Evolutionary conservation across 2,329 filamentous ascomycete species (phyloP).

Genomic region (Blastomyces silverae): DNA sequence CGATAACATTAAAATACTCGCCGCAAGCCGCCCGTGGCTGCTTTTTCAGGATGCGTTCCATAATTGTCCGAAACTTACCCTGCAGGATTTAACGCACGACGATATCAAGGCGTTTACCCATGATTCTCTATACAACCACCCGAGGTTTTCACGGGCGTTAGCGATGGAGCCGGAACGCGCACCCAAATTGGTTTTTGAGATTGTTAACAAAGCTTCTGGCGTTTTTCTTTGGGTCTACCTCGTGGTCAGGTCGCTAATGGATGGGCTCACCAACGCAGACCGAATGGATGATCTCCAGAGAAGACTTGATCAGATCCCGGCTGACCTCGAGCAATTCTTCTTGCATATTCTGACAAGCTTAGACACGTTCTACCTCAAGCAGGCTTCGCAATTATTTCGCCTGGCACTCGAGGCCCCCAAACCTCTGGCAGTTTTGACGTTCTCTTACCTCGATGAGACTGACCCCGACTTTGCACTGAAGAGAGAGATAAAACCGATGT

Average conservation of each 20-base stretch:
- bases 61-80: slow-evolving; percentile 16
- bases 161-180: slow-evolving; percentile 9
- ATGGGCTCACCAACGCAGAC: slow-evolving; percentile 24
- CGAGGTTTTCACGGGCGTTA: slow-evolving; percentile 21
- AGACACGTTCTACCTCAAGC: slow-evolving; percentile 18
- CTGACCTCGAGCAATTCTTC: slow-evolving; percentile 23
- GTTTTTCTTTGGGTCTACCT: slow-evolving; percentile 32
- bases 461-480: slow-evolving; percentile 10
- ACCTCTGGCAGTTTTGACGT: slow-evolving; percentile 15
- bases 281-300: slow-evolving; percentile 20
- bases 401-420: slow-evolving; percentile 10
- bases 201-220: slow-evolving; percentile 24
- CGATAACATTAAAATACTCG: slow-evolving; percentile 23
- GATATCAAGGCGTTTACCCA: slow-evolving; percentile 25
- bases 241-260: slow-evolving; percentile 24
- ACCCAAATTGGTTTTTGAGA: slow-evolving; percentile 19
- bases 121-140: slow-evolving; percentile 17
- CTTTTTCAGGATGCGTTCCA: slow-evolving; percentile 28
- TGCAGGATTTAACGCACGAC: slow-evolving; percentile 25
- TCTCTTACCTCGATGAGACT: slow-evolving; percentile 16
- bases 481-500: not conserved
- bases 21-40: slow-evolving; percentile 30
- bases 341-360: slow-evolving; percentile 21
- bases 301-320: slow-evolving; percentile 21
- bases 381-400: slow-evolving; percentile 19